Base-by-base conservation (phyloP, 768 basidiomycete species). In the Clitopilus hobsonii region DNA sequence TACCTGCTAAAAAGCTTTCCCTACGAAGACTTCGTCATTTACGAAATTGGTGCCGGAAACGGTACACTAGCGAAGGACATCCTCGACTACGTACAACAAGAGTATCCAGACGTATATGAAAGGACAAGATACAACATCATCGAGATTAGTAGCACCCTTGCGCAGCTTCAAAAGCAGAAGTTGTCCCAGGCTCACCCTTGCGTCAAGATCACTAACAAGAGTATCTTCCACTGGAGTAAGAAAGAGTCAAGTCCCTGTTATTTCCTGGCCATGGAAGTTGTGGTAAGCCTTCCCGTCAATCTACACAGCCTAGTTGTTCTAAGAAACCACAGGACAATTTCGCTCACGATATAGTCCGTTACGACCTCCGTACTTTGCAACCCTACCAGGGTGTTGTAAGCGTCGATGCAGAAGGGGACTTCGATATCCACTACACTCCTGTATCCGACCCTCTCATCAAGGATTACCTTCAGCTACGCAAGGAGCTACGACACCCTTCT, bases 1-100 rank as follows among this genome's bases (percentile, higher is more conserved):
- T 98, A 99, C 71, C 83, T 97, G 64, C 81, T 94, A 58, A 94
- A 94, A 66, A 89, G 94, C 67, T 98, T 92, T 69, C 96, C 96
- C 0, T 96, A 98, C 66, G 89, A 97, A 71, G 94, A 97, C 68
- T 86, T 98, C 60, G 83, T 91, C 58, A 86, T 99, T 52, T 98
- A 98, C 75, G 97, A 99, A 70, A 89, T 99, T 62, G 97, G 97
- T 29, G 97, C 94, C 1, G 97, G 97, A 38, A 99, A 99, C 64
- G 97, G 97, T 11, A 96, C 96, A 0, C 79, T 99, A 54, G 95
- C 96, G 26, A 72, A 82, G 69, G 88, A 98, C 67, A 85, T 97
- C 52, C 85, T 99, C 54, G 80, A 91, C 67, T 91, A 84, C 63
- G 70, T 99, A 26, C 83, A 78, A 20, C 78, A 83, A 48, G 74